phyloP scores from a whole-genome alignment of 2,329 filamentous ascomycete species.

The Colletotrichum siamense region DNA sequence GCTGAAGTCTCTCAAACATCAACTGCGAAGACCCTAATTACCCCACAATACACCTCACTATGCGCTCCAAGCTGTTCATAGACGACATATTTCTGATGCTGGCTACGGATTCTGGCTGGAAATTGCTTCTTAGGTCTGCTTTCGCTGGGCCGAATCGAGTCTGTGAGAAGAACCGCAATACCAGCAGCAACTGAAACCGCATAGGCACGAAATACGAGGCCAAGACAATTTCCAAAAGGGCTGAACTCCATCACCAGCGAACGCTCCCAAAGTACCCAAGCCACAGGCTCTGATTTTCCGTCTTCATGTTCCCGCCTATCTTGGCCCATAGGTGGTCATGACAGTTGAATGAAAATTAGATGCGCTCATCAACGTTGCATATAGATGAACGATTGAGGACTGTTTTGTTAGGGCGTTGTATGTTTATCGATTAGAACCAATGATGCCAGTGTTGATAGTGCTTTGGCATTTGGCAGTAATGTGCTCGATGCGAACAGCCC shows the following conservation, averaged over 20 bases:
- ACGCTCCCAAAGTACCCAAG: neutral
- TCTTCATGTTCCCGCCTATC: neutral
- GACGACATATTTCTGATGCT: neutral
- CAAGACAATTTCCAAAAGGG: neutral
- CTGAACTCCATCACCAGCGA: neutral
- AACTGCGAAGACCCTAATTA: neutral
- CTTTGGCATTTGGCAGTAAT: neutral
- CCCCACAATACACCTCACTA: neutral
- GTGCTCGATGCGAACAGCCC: neutral
- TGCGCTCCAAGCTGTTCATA: neutral
- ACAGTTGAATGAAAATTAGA: neutral
- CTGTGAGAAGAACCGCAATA: too few species aligned
- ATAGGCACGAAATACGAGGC: too few species aligned
- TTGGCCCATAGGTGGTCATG: neutral
- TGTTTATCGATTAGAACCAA: neutral
- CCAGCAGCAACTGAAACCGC: too few species aligned
- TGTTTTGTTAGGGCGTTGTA: neutral
- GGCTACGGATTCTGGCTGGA: neutral
- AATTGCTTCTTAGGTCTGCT: neutral
- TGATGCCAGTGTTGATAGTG: neutral
- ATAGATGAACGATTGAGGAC: neutral
- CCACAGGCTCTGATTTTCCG: neutral
- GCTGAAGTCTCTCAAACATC: neutral
- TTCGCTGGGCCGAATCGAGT: neutral
- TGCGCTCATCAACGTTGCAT: neutral